Evolutionary conservation across 441 rosid species (phyloP).

Genomic region (Corymbia citriodora): DNA sequence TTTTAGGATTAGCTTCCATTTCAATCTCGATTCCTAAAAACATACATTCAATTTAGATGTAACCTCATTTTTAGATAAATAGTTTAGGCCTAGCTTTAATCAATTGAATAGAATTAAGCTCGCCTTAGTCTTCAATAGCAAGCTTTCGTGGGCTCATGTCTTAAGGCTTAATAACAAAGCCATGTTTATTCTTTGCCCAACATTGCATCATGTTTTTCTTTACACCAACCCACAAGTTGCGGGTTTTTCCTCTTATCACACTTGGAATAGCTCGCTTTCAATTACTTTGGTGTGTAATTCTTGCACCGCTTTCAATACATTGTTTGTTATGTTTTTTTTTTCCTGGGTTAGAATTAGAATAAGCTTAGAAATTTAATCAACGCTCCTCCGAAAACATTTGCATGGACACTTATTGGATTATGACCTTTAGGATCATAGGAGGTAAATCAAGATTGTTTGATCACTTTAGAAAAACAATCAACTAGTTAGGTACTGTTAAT

Average conservation of each 20-base stretch:
- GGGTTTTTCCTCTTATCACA: no score
- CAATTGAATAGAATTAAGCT: neutral
- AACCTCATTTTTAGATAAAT: neutral
- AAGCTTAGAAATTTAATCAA: neutral
- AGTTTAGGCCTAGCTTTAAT: neutral
- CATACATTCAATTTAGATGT: neutral
- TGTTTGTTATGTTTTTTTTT: no score
- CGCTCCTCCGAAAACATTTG: no score
- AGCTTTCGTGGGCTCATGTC: neutral
- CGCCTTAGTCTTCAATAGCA: neutral
- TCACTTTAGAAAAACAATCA: no score
- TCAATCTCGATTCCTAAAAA: neutral
- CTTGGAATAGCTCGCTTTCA: neutral
- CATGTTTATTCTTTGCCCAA: neutral
- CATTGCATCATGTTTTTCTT: no score
- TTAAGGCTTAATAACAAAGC: neutral
- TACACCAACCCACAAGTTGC: no score
- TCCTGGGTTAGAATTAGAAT: neutral
- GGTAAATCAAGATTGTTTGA: no score
- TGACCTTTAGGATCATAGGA: no score
- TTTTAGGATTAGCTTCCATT: neutral
- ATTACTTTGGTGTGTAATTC: neutral
- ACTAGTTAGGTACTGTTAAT: no score
- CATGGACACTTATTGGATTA: no score
- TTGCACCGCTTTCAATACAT: neutral